Base-by-base conservation (phyloP, 1,284 basidiomycete species). In the Laetiporus sulphureus region DNA sequence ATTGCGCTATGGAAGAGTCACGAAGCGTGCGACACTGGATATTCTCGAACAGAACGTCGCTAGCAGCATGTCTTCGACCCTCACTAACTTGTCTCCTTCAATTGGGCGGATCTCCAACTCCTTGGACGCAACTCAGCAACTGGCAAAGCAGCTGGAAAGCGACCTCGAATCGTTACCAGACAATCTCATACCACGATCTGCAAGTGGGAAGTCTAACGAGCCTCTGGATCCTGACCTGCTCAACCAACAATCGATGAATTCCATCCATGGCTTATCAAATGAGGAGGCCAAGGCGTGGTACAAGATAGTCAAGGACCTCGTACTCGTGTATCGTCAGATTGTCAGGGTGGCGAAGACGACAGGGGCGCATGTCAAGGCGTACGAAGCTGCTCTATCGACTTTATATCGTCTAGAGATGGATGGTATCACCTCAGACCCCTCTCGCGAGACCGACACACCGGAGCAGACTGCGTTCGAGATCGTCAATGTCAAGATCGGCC, bases 31-130 rank as follows among this genome's bases (percentile, higher is more conserved):
- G 0, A 63, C 73, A 36, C 60, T 81, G 19, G 79, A 83, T 44
- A 74, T 84, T 22, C 55, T 82, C 19, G 81, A 84, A 49, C 68
- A 71, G 43, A 82, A 83, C 41, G 67, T 81, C 11, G 72, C 77
- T 0, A 65, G 68, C 22, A 64, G 62, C 15, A 75, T 79, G 73
- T 71, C 72, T 0, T 51, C 24, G 30, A 32, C 37, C 19, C 45
- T 54, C 8, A 48, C 48, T 5, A 32, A 40, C 2, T 43, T 42
- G 37, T 47, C 32, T 13, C 50, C 52, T 1, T 30, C 20, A 1
- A 46, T 50, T 21, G 24, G 44, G 3, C 16, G 25, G 5, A 32
- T 48, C 23, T 38, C 50, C 1, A n/a, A 41, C 2, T 29, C 25
- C 13, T 15, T 54, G 11, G 5, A 39, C 5, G 32, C 18, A 5